phyloP scores from a whole-genome alignment of 805 yeast species.

The Metschnikowia lachancei region DNA sequence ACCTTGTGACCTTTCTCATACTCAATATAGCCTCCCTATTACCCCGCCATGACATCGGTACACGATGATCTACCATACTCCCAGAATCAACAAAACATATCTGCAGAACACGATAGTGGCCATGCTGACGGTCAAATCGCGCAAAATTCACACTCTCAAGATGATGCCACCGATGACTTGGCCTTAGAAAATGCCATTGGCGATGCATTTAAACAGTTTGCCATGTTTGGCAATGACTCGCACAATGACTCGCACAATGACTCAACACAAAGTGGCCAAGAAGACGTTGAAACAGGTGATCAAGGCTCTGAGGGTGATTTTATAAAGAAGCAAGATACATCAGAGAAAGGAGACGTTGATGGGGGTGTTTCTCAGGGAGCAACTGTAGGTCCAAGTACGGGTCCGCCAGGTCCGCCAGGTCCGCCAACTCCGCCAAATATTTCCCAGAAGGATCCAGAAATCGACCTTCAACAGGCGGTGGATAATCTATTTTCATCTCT shows the following conservation, averaged over 20 bases:
- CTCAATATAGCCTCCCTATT: conserved; percentile 4
- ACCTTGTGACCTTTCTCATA: conserved; percentile 21
- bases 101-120: not conserved
- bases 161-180: conserved; percentile 11
- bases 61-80: conserved; percentile 4
- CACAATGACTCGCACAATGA: too few relatives aligned
- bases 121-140: not conserved
- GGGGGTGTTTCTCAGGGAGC: too few relatives aligned
- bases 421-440: too few relatives aligned
- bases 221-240: conserved; percentile 14
- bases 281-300: not conserved
- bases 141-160: not conserved
- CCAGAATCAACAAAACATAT: conserved; percentile 6
- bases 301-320: too few relatives aligned
- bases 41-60: conserved; percentile 10
- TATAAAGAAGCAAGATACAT: too few relatives aligned
- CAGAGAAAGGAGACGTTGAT: too few relatives aligned
- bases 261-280: not conserved
- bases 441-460: too few relatives aligned
- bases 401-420: too few relatives aligned
- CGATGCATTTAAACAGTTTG: conserved; percentile 36
- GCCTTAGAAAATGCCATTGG: conserved; percentile 36
- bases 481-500: too few relatives aligned
- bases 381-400: too few relatives aligned
- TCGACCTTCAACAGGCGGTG: too few relatives aligned